Evolutionary conservation across 805 yeast genomes (phyloP), one percentile per base, ranked within the genome.

Genomic region (Saturnispora bothae): DNA sequence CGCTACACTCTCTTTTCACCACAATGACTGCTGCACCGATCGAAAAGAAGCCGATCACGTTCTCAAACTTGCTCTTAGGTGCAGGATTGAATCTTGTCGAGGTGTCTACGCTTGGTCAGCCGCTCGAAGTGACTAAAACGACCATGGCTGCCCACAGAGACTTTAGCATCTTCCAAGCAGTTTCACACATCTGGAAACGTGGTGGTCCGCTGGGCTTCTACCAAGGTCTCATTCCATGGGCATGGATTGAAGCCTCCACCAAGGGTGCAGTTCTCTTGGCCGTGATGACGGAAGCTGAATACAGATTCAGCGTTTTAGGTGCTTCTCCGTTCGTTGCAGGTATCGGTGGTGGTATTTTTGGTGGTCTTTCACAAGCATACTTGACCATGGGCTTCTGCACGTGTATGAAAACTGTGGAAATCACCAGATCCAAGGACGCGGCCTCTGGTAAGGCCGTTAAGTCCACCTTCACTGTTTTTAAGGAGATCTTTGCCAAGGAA

Each of bases 201-300:
- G 98, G 98, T 48, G 98, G 98, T 38, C 52, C 80, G 14, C 56
- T 73, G 21, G 98, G 97, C 0, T 92, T 88, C 65, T 92, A 88
- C 64, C 98, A 92, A 61, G 98, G 98, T 23, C 69, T 92, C 56
- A 88, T 89, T 47, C 98, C 98, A 33, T 92, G 98, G 98, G 98
- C 97, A 5, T 88, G 97, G 96, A 83, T 92, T 50, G 98, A 89
- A 63, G 98, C 96, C 8, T 83, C 95, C n/a, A 92, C 98, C 27
- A 92, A 92, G 61, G 98, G 98, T 59, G 96, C 97, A 4, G 95
- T 88, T 6, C 68, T 92, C 40, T 68, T 92, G 49, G 92, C 92
- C 52, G 96, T 86, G 25, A 80, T 95, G 33, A 77, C 94, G 33
- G 97, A 92, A 57, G 83, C 86, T 37, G 97, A 92, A 62, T 84